Conservation (phyloP, 306 rosid genomes). For the Trichosanthes cucumerina region DNA sequence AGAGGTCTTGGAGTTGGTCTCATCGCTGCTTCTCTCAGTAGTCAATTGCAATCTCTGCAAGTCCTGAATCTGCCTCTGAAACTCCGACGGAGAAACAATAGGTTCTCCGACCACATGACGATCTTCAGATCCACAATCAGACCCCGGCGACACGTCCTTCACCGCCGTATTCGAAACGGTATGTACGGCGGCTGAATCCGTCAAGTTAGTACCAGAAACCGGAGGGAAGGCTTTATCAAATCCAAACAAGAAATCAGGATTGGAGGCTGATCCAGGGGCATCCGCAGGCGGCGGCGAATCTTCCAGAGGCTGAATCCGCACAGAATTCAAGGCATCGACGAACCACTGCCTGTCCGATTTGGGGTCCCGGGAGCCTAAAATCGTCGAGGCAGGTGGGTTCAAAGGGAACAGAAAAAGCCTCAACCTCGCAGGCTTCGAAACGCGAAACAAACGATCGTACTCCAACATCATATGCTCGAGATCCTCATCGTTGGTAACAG, state of each 20-base stretch:
- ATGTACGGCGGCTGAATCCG: slow-evolving; percentile 22
- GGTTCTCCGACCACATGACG: slow-evolving; percentile 30
- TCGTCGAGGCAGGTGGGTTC: slow-evolving; percentile 12
- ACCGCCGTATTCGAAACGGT: slow-evolving; percentile 21
- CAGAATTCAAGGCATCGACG: slow-evolving; percentile 75
- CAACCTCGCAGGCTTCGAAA: slow-evolving; percentile 63
- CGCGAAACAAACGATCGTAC: slow-evolving; percentile 60
- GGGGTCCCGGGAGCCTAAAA: slow-evolving; percentile 21
- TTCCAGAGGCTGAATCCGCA: slow-evolving; percentile 37
- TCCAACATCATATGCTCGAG: slow-evolving; percentile 79
- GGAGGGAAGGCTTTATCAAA: slow-evolving; percentile 40
- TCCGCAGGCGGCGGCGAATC: slow-evolving; percentile 32
- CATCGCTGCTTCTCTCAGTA: slow-evolving; percentile 38
- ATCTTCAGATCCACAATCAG: slow-evolving; percentile 41
- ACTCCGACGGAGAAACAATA: slow-evolving; percentile 26
- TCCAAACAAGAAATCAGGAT: slow-evolving; percentile 74
- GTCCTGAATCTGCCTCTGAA: slow-evolving; percentile 49
- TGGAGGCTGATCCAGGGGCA: slow-evolving; percentile 14
- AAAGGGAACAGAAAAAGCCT: slow-evolving; percentile 56
- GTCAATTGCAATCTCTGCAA: slow-evolving; percentile 38
- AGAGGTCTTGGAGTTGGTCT: slow-evolving; percentile 26
- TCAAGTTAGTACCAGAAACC: slow-evolving; percentile 21
- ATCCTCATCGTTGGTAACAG: slow-evolving; percentile 79
- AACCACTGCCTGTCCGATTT: slow-evolving; percentile 70
- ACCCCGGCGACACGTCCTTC: slow-evolving; percentile 24